Evolutionary conservation across 192 early-diverging fungal genomes (phyloP).

Genomic region (Coemansia sp.): DNA sequence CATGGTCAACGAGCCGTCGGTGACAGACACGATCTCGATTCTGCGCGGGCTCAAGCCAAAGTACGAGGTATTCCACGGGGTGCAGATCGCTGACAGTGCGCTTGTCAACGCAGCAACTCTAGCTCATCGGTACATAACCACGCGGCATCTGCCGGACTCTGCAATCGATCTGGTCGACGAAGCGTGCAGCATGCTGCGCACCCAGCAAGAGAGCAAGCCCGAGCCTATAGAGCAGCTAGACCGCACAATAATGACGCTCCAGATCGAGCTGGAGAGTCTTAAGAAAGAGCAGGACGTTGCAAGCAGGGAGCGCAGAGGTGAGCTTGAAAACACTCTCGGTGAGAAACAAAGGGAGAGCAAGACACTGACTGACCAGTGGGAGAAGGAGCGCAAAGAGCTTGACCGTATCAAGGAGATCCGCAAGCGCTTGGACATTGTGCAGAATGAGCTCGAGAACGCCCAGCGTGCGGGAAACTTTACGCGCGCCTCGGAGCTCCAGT

Average conservation of each 20-base stretch:
- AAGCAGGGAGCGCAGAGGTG: slow-evolving; percentile 63
- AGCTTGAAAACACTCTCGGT: slow-evolving; percentile 60
- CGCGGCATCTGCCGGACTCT: slow-evolving; percentile 74
- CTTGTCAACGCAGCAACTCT: slow-evolving; percentile 69
- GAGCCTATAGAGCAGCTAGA: slow-evolving; percentile 74
- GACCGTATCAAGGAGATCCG: slow-evolving; percentile 69
- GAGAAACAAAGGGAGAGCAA: slow-evolving; percentile 62
- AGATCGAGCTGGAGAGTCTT: slow-evolving; percentile 77
- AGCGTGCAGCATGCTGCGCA: slow-evolving; percentile 72
- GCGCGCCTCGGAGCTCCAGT: slow-evolving; percentile 72
- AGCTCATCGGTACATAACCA: slow-evolving; percentile 72
- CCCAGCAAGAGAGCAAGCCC: slow-evolving; percentile 78
- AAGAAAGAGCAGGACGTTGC: slow-evolving; percentile 73
- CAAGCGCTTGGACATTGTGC: slow-evolving; percentile 68
- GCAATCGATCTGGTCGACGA: slow-evolving; percentile 83
- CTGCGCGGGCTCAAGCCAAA: slow-evolving; percentile 74
- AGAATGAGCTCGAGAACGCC: slow-evolving; percentile 71
- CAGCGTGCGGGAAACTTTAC: slow-evolving; percentile 73
- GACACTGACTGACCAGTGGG: slow-evolving; percentile 62
- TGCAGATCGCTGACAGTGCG: slow-evolving; percentile 72
- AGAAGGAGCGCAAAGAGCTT: slow-evolving; percentile 66
- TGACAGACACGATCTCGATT: slow-evolving; percentile 72
- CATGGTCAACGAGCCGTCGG: slow-evolving; percentile 67
- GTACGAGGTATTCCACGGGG: slow-evolving; percentile 78
- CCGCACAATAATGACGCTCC: slow-evolving; percentile 70